These are phyloP conservation scores for Chaetoscypha palmicola DNA, from an alignment of 2,329 filamentous ascomycete species.

Conservation along the genomic window DNA sequence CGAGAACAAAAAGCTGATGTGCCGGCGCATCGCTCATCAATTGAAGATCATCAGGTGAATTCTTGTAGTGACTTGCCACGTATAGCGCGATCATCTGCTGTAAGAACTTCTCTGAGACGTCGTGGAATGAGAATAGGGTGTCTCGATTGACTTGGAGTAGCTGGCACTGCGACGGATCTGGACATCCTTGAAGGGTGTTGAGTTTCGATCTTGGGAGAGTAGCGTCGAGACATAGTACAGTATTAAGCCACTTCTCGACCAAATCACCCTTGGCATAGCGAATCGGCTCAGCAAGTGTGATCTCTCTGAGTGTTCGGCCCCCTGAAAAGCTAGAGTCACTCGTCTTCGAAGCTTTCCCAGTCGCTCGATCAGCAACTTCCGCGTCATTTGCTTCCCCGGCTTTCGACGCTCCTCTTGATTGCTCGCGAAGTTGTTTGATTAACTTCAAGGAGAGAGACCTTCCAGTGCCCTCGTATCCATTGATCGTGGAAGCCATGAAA, in stretches of 20 bases:
- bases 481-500: constrained; percentile 99
- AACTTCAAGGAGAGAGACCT: constrained; percentile 91
- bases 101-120: constrained; percentile 91
- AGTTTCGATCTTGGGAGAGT: constrained; percentile 60
- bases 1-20: constrained; percentile 91
- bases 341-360: constrained; percentile 63
- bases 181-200: constrained; percentile 52
- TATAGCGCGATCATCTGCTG: constrained; percentile 98
- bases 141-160: constrained; percentile 92
- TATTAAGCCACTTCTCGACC: constrained; percentile 96
- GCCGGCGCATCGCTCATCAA: constrained; percentile 97
- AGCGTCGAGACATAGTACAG: constrained; percentile 85
- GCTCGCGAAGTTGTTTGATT: constrained; percentile 92
- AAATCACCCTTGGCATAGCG: constrained; percentile 84
- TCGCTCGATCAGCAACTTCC: constrained; percentile 69
- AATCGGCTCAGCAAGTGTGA: constrained; percentile 89
- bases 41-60: constrained; percentile 95
- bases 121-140: constrained; percentile 96
- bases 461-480: constrained; percentile 96
- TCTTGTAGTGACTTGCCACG: constrained; percentile 96
- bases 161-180: constrained; percentile 86
- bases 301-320: constrained; percentile 80
- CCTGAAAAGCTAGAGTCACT: constrained; percentile 51
- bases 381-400: constrained; percentile 47
- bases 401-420: constrained; percentile 63